Evolutionary conservation across 176 grass and related monocot species (phyloP), one percentile per base, ranked within the genome.

Genomic region (Cenchrus purpureus): DNA sequence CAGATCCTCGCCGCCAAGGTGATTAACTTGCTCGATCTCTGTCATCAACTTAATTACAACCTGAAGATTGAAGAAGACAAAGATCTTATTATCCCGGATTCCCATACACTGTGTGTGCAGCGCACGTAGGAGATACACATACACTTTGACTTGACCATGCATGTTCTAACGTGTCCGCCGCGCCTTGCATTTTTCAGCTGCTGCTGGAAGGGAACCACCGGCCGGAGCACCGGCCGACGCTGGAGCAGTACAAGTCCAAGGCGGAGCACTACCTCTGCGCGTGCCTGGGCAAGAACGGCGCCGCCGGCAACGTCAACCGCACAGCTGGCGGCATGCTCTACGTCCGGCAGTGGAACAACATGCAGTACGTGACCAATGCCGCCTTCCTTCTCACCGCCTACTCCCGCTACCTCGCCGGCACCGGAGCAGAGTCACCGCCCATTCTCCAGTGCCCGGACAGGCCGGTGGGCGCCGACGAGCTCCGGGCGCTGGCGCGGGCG

Each of bases 271-370:
- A 91, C 67, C 63, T 91, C 2, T 87, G 85, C 45, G 85, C 85
- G 22, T 87, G 74, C 68, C 85, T 91, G 0, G 66, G 73, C 73
- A 91, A 84, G 80, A 91, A 91, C 59, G 73, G 61, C 54, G 71
- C 31, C 42, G 74, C 31, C 44, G 67, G 53, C 80, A 87, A 91
- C 56, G 81, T 91, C 8, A 83, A 91, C 75, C 74, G 80, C 65
- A 91, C 77, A 1, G 84, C 50, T 17, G 85, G 85, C 43, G 89
- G 89, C 42, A 84, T 91, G 89, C 89, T 91, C 34, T 91, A 12
- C 81, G 25, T 87, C 45, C 80, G 89, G 32, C 74, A 63, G 16
- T 91, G 89, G 89, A 91, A 91, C 80, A 91, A 91, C 80, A 83
- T 91, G 84, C 89, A 87, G 52, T 84, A 91, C 62, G 80, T 91